Base-by-base conservation (phyloP, 75 land plant species). In the Selaginella moellendorffii region DNA sequence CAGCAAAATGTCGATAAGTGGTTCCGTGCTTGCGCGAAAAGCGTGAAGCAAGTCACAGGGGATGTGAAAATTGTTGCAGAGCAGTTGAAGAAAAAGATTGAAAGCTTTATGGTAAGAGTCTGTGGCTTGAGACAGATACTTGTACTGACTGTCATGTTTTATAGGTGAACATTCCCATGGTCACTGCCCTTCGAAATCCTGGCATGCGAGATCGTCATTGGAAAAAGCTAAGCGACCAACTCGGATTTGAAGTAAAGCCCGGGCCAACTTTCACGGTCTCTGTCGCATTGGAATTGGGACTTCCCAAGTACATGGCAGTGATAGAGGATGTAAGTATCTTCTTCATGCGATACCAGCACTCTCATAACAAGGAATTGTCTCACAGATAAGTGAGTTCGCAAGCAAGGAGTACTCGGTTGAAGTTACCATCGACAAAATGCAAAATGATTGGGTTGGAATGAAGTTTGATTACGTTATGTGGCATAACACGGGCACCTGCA, bases 121-220 rank as follows among this genome's bases (percentile, higher is more conserved):
- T 14, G 46, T 36, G 46, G 46, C 46, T 5, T 36, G 46, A n/a
- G n/a, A n/a, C n/a, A n/a, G n/a, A n/a, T n/a, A n/a, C n/a, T n/a
- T n/a, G n/a, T n/a, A n/a, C n/a, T n/a, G n/a, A n/a, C n/a, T n/a
- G n/a, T n/a, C n/a, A n/a, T n/a, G n/a, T n/a, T 54, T 54, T 42
- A 20, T 28, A 75, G 77, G 73, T 66, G 21, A 59, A 75, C 12
- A 65, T 75, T 22, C 77, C 77, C 2, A 70, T 75, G 73, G 52
- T 75, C 10, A 62, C 61, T 30, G 64, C 77, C 22, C 62, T 75
- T 0, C 68, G 77, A 29, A 70, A 70, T 22, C 73, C 73, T 12
- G 77, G 77, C 42, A 75, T 75, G 77, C 31, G 77, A 19, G 77
- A 75, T 54, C 62, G 77, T 2, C 77, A 75, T 31, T 75, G 73